Evolutionary conservation across 768 basidiomycete species (phyloP).

Genomic region (Chiua virens): DNA sequence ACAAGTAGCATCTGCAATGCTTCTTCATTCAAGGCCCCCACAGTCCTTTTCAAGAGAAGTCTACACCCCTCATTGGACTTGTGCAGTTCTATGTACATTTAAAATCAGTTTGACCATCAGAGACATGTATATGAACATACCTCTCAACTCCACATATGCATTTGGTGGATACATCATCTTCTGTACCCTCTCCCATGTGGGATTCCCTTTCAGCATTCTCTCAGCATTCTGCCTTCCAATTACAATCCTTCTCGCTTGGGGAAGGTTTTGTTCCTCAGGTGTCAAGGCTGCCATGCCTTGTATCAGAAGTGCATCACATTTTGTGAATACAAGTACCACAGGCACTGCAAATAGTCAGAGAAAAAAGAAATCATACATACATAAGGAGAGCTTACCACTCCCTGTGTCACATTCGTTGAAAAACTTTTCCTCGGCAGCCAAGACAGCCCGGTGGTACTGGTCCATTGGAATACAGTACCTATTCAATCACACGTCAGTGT

Average conservation of each 20-base stretch:
- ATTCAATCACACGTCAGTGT: not conserved
- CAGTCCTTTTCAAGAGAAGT: not conserved
- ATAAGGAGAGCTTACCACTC: not conserved
- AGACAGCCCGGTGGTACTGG: not conserved
- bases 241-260: not conserved
- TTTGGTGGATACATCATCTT: not conserved
- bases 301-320: not conserved
- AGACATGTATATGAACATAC: not conserved
- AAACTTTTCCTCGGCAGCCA: not conserved
- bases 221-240: not conserved
- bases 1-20: not conserved
- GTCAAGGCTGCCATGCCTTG: not conserved
- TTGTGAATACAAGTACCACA: not conserved
- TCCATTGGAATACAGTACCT: constrained; percentile 2
- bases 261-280: not conserved
- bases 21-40: not conserved
- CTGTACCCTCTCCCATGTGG: not conserved
- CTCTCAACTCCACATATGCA: not conserved
- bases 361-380: too few species aligned
- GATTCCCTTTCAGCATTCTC: not conserved
- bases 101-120: too few species aligned
- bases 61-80: not conserved
- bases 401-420: not conserved
- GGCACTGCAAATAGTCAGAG: not conserved
- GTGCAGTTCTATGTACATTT: not conserved